Evolutionary conservation across 139 green algal genomes (phyloP).

Genomic region (Auxenochlorella pyrenoidosa): DNA sequence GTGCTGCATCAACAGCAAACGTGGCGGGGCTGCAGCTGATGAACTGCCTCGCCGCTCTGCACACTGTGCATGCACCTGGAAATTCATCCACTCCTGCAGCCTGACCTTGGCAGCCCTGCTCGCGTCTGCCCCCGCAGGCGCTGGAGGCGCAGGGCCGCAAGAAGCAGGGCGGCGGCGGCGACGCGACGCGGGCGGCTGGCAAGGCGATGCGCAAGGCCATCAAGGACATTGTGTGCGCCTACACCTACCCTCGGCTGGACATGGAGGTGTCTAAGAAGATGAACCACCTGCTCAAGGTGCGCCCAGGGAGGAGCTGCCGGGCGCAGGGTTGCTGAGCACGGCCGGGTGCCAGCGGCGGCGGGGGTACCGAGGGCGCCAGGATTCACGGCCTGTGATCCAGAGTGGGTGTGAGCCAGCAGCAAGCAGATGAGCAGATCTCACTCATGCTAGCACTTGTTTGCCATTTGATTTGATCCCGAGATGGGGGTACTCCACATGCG

Average conservation of each 20-base stretch:
- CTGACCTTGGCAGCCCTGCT: not conserved
- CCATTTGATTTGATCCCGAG: too few relatives aligned
- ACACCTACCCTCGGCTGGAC: conserved; percentile 96
- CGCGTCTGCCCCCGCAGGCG: not conserved
- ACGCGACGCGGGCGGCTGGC: not conserved
- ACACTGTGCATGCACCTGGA: too few relatives aligned
- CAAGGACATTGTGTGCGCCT: conserved; percentile 85
- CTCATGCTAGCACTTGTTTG: too few relatives aligned
- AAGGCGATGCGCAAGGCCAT: conserved; percentile 6
- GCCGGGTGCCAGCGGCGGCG: not conserved
- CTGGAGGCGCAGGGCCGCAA: not conserved
- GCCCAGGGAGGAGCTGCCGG: not conserved
- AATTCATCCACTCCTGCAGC: too few relatives aligned
- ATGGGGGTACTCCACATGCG: too few relatives aligned
- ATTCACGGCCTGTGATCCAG: too few relatives aligned
- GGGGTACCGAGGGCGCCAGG: too few relatives aligned
- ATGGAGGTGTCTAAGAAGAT: conserved; percentile 99
- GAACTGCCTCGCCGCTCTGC: too few relatives aligned
- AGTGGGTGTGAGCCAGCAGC: too few relatives aligned
- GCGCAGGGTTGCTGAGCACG: not conserved
- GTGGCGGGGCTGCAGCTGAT: too few relatives aligned
- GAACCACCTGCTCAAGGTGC: conserved; percentile 99
- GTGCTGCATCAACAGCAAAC: too few relatives aligned
- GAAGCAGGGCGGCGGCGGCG: not conserved
- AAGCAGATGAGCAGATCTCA: not conserved